These are phyloP conservation scores for Diversispora epigaea DNA, from an alignment of 192 early-diverging fungal species.

Conservation along the genomic window DNA sequence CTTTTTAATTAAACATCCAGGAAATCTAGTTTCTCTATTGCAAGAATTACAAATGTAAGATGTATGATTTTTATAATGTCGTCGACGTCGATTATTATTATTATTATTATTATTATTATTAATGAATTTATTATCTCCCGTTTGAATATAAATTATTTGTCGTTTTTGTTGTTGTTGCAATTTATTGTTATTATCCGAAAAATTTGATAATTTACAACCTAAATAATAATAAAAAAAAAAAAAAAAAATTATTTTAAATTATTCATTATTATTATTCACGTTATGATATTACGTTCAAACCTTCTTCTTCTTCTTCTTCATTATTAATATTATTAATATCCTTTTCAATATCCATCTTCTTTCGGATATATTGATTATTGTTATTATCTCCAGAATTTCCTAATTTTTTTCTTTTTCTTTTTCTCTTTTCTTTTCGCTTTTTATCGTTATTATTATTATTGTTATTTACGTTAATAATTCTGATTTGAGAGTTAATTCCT, in stretches of 20 bases:
- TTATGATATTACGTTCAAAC: too few species aligned
- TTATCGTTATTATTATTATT: conserved; percentile 32
- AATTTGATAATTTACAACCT: too few species aligned
- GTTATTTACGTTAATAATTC: conserved; percentile 33
- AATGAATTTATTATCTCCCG: background rate
- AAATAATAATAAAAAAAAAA: too few species aligned
- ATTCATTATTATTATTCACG: too few species aligned
- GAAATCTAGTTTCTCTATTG: conserved; percentile 36
- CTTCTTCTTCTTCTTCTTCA: too few species aligned
- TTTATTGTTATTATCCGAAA: too few species aligned
- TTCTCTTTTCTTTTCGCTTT: background rate
- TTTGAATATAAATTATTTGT: conserved; percentile 25
- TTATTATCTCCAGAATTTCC: background rate
- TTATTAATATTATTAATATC: too few species aligned
- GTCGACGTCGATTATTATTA: conserved; percentile 19
- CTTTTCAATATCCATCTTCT: too few species aligned
- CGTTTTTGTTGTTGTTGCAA: conserved; percentile 12
- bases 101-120: conserved; percentile 1
- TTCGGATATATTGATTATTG: background rate
- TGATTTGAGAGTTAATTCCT: conserved; percentile 43
- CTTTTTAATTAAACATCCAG: conserved; percentile 31
- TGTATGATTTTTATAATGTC: conserved; percentile 33
- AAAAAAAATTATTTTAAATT: too few species aligned
- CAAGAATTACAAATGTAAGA: conserved; percentile 43
- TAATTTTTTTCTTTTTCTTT: conserved; percentile 33